phyloP scores from a whole-genome alignment of 73 alveolate species.

The Durusdinium trenchii region DNA sequence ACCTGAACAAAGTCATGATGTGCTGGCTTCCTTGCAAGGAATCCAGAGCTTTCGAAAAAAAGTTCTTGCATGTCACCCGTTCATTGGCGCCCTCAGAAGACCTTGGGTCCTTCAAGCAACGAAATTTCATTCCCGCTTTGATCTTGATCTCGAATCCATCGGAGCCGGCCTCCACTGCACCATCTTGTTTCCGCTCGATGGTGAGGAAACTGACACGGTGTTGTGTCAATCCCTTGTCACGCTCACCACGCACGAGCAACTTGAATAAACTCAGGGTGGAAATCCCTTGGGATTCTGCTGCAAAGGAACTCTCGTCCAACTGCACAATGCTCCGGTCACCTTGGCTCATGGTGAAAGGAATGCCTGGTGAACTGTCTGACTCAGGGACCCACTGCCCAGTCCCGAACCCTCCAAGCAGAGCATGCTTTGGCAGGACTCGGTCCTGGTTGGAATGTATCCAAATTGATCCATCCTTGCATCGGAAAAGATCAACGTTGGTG shows the following conservation, averaged over 20 bases:
- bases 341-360: background rate
- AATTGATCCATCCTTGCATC: background rate
- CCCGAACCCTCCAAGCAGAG: background rate
- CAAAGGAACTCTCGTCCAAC: background rate
- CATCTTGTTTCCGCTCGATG: background rate
- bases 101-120: background rate
- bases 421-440: background rate
- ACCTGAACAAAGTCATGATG: background rate
- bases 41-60: background rate
- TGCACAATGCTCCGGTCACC: background rate
- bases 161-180: background rate
- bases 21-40: background rate
- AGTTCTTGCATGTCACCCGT: background rate
- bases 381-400: conserved; percentile 41
- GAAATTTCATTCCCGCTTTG: background rate
- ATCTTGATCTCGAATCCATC: conserved; percentile 4
- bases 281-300: background rate
- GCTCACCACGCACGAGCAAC: background rate
- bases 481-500: background rate
- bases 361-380: background rate
- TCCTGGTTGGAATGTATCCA: background rate
- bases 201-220: conserved; percentile 10
- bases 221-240: background rate
- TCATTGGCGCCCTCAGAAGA: background rate
- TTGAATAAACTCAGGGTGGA: background rate